A percentile compares a stretch with the other conserved stretches of the same genome.
Evolutionary conservation across 1,284 basidiomycete species (phyloP).

Genomic region (Trichosporon sp.): DNA sequence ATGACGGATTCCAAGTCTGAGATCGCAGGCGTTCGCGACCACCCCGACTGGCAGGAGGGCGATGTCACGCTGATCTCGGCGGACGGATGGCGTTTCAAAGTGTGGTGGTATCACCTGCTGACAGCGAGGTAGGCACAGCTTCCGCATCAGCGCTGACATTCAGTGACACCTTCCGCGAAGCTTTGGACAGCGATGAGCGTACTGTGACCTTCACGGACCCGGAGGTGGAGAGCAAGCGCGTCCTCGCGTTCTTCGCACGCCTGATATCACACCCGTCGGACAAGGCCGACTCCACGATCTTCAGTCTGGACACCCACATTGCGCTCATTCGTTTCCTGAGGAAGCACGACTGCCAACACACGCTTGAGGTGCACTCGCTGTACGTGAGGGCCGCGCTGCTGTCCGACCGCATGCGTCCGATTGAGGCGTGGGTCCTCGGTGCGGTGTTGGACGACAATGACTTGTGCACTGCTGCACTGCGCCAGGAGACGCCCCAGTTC

Average conservation of each 20-base stretch:
- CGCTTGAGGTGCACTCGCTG: background rate
- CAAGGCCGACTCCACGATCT: background rate
- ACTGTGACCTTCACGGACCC: background rate
- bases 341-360: background rate
- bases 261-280: background rate
- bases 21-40: background rate
- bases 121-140: background rate
- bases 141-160: background rate
- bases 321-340: background rate
- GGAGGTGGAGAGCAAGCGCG: background rate
- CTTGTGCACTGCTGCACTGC: background rate
- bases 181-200: background rate
- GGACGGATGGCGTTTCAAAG: background rate
- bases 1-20: background rate
- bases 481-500: background rate
- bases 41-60: background rate
- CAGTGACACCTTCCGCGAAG: background rate
- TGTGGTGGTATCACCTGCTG: background rate
- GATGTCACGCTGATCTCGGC: conserved; percentile 7
- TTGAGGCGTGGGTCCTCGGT: background rate
- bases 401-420: background rate
- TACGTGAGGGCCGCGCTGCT: background rate
- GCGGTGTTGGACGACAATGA: background rate
- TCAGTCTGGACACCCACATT: background rate
- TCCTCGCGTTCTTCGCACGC: background rate